Percentiles rank a stretch among this genome's conserved stretches.
These are phyloP conservation scores for Tremellales sp. DNA, from an alignment of 1,284 basidiomycete species.

Conservation along the genomic window DNA sequence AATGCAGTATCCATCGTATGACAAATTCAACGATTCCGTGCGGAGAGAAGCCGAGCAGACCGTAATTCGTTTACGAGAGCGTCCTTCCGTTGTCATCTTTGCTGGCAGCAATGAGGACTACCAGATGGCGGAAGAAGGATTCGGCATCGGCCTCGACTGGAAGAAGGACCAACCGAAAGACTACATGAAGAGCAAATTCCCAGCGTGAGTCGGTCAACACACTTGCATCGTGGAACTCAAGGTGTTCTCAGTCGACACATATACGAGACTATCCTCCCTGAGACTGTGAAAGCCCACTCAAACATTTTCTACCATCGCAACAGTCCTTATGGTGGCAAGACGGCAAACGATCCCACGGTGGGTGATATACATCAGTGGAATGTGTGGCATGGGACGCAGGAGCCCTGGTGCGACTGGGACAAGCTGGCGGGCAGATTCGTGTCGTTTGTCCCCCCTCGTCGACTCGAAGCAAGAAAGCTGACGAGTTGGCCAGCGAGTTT, in stretches of 20 bases:
- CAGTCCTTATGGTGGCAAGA: constrained; percentile 78
- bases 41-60: constrained; percentile 51
- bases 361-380: constrained; percentile 91
- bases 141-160: constrained; percentile 67
- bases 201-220: constrained; percentile 52
- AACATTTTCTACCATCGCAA: constrained; percentile 75
- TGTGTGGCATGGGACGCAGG: constrained; percentile 80
- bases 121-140: constrained; percentile 73
- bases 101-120: constrained; percentile 82
- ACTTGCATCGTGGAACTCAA: neutral
- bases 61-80: constrained; percentile 51
- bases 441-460: constrained; percentile 55
- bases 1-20: constrained; percentile 53
- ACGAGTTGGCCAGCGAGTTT: constrained; percentile 30
- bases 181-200: constrained; percentile 76
- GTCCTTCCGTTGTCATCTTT: constrained; percentile 69
- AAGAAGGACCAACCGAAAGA: constrained; percentile 75
- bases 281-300: constrained; percentile 61
- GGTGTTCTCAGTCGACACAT: constrained; percentile 59
- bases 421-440: constrained; percentile 78
- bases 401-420: constrained; percentile 88
- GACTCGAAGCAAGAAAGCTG: neutral
- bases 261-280: constrained; percentile 76
- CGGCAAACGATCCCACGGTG: constrained; percentile 66
- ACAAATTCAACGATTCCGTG: constrained; percentile 49